phyloP scores from a whole-genome alignment of 2,329 filamentous ascomycete genomes.

The Grosmannia huntii region DNA sequence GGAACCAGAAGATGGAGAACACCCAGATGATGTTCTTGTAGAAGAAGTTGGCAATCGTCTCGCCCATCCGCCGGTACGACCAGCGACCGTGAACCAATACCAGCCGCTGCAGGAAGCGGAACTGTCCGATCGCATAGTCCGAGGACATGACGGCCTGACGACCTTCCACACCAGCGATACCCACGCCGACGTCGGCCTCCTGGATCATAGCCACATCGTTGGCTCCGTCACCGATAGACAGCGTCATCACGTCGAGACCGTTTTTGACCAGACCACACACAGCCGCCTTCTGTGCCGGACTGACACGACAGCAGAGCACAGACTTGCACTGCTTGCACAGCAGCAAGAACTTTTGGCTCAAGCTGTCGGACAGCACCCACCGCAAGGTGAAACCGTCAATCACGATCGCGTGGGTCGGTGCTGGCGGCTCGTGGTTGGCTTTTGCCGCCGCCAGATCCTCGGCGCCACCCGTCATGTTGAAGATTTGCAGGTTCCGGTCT shows the following conservation, averaged over 20 bases:
- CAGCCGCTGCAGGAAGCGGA: constrained; percentile 73
- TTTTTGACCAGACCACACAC: constrained; percentile 93
- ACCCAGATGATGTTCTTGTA: constrained; percentile 99
- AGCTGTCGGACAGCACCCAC: constrained; percentile 65
- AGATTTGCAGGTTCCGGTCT: constrained; percentile 57
- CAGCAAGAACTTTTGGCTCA: constrained; percentile 87
- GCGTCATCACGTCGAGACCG: constrained; percentile 88
- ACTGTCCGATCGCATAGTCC: constrained; percentile 90
- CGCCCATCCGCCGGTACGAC: constrained; percentile 89
- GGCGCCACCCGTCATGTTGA: constrained; percentile 72
- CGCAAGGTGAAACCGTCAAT: constrained; percentile 92
- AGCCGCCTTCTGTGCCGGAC: constrained; percentile 92
- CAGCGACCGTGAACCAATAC: constrained; percentile 85
- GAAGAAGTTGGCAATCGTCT: constrained; percentile 97
- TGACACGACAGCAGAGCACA: constrained; percentile 94
- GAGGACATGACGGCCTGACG: constrained; percentile 92
- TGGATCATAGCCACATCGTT: constrained; percentile 98
- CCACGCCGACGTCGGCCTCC: constrained; percentile 91
- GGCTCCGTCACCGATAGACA: constrained; percentile 85
- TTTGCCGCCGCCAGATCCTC: constrained; percentile 70
- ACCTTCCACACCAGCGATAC: constrained; percentile 86
- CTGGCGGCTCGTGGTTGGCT: constrained; percentile 74
- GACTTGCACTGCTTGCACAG: constrained; percentile 96
- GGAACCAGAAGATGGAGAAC: constrained; percentile 93
- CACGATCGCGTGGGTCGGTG: constrained; percentile 79